Conservation (phyloP, 768 basidiomycete genomes). For the Tylopilus vinaceipallidus region DNA sequence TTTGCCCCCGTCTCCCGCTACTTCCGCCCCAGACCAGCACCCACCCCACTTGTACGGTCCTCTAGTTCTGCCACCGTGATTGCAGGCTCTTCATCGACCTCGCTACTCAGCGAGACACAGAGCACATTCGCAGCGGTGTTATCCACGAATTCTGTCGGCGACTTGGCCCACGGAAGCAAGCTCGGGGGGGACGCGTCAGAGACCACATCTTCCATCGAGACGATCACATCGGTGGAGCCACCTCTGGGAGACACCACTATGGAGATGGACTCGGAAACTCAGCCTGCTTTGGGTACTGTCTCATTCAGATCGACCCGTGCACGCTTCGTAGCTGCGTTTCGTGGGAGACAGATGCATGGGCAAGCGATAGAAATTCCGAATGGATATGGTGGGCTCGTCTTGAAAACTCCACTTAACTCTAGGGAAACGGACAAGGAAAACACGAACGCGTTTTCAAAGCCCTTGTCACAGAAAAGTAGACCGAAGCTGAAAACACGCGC, state of each 20-base stretch:
- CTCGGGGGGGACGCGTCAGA: not conserved
- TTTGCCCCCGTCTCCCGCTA: conserved; percentile 73
- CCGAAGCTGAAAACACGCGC: conserved; percentile 13
- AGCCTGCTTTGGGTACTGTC: conserved; percentile 3
- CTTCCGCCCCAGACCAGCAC: conserved; percentile 52
- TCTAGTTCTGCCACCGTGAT: conserved; percentile 17
- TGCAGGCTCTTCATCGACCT: conserved; percentile 8
- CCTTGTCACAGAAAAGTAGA: conserved; percentile 2
- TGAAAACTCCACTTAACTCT: conserved; percentile 34
- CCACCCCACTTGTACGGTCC: conserved; percentile 12
- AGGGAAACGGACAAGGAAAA: conserved; percentile 18
- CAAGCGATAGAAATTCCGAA: conserved; percentile 56
- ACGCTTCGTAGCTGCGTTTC: conserved; percentile 59
- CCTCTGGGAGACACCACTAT: not conserved
- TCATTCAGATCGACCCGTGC: not conserved
- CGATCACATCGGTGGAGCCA: not conserved
- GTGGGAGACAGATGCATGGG: conserved; percentile 75
- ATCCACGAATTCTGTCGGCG: conserved; percentile 6
- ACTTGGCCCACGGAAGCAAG: not conserved
- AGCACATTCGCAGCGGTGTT: conserved; percentile 2
- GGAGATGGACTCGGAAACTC: conserved; percentile 11
- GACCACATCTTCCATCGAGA: not conserved
- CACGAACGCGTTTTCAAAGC: conserved; percentile 1
- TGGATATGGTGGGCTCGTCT: conserved; percentile 67
- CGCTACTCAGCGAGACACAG: conserved; percentile 1